Base-by-base conservation (phyloP, 139 green algal genomes). In the Chlorella sp. region DNA sequence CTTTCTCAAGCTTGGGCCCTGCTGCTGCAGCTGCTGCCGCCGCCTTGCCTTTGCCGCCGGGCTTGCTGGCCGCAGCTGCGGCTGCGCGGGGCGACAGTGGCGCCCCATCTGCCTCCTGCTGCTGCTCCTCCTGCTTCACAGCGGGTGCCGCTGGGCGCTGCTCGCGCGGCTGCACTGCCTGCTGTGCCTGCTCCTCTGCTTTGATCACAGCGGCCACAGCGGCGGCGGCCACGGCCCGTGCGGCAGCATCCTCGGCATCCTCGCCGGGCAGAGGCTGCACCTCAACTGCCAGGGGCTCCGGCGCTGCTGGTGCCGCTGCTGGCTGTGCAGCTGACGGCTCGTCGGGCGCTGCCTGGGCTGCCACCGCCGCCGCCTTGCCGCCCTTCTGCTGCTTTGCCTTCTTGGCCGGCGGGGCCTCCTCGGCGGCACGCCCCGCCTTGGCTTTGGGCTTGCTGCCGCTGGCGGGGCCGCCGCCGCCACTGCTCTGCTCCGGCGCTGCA, bases 71-170 rank as follows among this genome's bases (percentile, higher is more conserved):
- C 32, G 18, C 1, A 36, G 23, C 36, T 16, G 56, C 74, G 12
- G 18, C 20, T 26, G 15, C 55, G 0, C 18, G 57, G 1, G 18
- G 34, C 21, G 57, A 36, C 38, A n/a, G 38, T 0, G 70, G n/a
- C 3, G 28, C 47, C 28, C 39, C 47, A 0, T 80, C 44, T 20
- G 30, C 64, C 18, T 28, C n/a, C 57, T 82, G 56, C 55, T 28
- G 47, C 57, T 82, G 56, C 55, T 82, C 7, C 74, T 51, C 38
- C 74, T n/a, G 74, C 26, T 60, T 75, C 47, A 56, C 69, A 7
- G 34, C 25, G 11, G 18, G n/a, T 56, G 18, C 4, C 12, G 28
- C 47, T 4, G 16, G 4, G 47, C n/a, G 73, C 20, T 28, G 73
- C 4, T 56, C 23, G 12, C 15, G 38, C 32, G 20, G 70, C 23